Conservation (phyloP, 2,329 filamentous ascomycete genomes). For the Ceratocystis lukuohia region DNA sequence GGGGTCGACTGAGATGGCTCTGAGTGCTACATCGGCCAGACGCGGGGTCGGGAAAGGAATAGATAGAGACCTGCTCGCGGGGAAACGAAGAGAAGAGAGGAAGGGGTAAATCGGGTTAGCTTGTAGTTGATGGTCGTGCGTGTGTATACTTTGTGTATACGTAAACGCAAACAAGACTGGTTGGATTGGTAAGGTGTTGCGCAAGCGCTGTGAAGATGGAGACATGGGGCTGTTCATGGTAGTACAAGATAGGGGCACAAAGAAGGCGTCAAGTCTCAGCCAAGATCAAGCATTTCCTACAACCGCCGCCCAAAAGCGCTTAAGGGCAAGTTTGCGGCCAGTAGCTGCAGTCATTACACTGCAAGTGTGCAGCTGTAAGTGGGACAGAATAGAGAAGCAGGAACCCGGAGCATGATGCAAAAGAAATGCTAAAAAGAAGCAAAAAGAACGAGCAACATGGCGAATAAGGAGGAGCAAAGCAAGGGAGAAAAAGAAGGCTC, state of each 20-base stretch:
- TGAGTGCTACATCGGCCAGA: constrained; percentile 62
- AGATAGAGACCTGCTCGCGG: constrained; percentile 47
- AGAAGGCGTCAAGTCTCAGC: not conserved
- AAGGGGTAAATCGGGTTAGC: not conserved
- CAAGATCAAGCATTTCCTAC: not conserved
- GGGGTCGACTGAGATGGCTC: constrained; percentile 68
- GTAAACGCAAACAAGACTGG: not conserved
- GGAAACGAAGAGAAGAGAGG: constrained; percentile 20
- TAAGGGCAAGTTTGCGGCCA: not conserved
- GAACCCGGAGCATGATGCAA: not conserved
- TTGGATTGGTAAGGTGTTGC: not conserved
- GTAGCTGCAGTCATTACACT: not conserved
- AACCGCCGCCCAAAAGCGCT: not conserved
- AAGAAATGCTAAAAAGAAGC: not conserved
- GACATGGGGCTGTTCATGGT: not conserved
- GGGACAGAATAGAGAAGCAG: not conserved
- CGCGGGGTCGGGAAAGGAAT: constrained; percentile 71
- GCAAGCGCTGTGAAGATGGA: not conserved
- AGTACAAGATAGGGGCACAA: not conserved
- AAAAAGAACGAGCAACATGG: not conserved
- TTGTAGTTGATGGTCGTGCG: not conserved
- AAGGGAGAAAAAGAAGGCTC: not conserved
- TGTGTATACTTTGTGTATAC: too few relatives aligned
- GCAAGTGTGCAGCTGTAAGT: not conserved
- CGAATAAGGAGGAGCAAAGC: not conserved